Evolutionary conservation across 768 basidiomycete genomes (phyloP).

Genomic region (Boletales sp.): DNA sequence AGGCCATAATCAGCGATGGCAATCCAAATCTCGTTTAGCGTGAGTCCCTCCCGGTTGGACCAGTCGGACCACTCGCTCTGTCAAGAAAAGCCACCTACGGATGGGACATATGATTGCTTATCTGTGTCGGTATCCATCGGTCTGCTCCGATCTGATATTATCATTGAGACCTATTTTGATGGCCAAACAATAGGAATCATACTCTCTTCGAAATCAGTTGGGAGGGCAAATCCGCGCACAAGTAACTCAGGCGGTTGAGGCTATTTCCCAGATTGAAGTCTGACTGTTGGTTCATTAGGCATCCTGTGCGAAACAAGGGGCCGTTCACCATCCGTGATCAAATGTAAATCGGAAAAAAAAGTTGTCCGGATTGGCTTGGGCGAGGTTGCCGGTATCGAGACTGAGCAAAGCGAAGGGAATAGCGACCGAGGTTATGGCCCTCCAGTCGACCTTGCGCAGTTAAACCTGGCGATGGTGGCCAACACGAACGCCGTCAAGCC

Average conservation of each 20-base stretch:
- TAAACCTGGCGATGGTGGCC: conserved; percentile 31
- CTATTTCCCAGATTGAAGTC: conserved; percentile 58
- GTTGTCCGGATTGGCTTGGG: conserved; percentile 55
- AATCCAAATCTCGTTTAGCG: conserved; percentile 45
- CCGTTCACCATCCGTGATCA: conserved; percentile 45
- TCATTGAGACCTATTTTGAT: not conserved
- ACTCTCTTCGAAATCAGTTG: conserved; percentile 60
- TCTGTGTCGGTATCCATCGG: conserved; percentile 60
- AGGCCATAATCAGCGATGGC: conserved; percentile 59
- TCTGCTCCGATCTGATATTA: conserved; percentile 50
- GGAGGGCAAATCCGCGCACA: conserved; percentile 59
- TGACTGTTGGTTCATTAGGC: conserved; percentile 11
- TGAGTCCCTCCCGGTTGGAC: conserved; percentile 62
- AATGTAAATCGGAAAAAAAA: conserved; percentile 53
- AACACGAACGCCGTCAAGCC: not conserved
- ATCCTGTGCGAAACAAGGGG: not conserved
- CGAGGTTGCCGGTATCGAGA: conserved; percentile 50
- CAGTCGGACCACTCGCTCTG: no score
- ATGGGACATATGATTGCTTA: no score
- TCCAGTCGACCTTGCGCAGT: conserved; percentile 61
- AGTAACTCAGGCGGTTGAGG: conserved; percentile 47
- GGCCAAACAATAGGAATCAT: conserved; percentile 1
- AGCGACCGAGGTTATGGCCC: conserved; percentile 53
- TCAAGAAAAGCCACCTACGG: no score
- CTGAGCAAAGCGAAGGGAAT: conserved; percentile 57